Conservation (phyloP, 495 filamentous ascomycete genomes). For the Aspergillus campestris region DNA sequence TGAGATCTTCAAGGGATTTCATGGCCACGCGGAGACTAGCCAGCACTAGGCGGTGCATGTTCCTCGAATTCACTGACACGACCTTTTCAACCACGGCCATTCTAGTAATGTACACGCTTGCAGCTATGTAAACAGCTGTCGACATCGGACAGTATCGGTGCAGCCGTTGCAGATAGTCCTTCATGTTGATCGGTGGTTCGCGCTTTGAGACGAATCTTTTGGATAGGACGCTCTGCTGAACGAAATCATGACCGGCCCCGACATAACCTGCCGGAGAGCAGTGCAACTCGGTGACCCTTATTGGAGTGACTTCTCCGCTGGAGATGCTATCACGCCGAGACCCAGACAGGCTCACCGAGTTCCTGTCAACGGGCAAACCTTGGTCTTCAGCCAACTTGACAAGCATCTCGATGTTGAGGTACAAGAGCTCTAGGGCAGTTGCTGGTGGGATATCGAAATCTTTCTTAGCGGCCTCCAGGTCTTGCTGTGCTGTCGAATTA, state of each 20-base stretch:
- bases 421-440: slow-evolving; percentile 72
- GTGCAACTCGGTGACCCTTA: slow-evolving; percentile 23
- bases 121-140: slow-evolving; percentile 91
- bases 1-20: slow-evolving; percentile 87
- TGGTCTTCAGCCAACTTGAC: slow-evolving; percentile 63
- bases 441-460: slow-evolving; percentile 58
- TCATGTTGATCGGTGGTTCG: slow-evolving; percentile 68
- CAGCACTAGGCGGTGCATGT: slow-evolving; percentile 79
- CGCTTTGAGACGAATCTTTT: slow-evolving; percentile 88
- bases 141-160: slow-evolving; percentile 91
- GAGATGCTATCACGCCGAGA: slow-evolving; percentile 50
- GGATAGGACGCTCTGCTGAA: slow-evolving; percentile 73
- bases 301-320: slow-evolving; percentile 16
- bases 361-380: slow-evolving; percentile 56
- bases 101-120: slow-evolving; percentile 79
- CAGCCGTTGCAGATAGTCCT: slow-evolving; percentile 78
- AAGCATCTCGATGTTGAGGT: slow-evolving; percentile 62
- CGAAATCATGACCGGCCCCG: slow-evolving; percentile 41
- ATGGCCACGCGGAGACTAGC: slow-evolving; percentile 79
- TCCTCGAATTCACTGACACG: slow-evolving; percentile 67
- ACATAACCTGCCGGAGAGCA: slow-evolving; percentile 12
- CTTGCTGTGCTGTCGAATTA: not conserved
- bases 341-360: slow-evolving; percentile 35
- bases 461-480: slow-evolving; percentile 2
- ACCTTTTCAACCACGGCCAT: slow-evolving; percentile 66